These are phyloP conservation scores for Trametes gibbosa DNA, from an alignment of 768 basidiomycete species.

Conservation along the genomic window DNA sequence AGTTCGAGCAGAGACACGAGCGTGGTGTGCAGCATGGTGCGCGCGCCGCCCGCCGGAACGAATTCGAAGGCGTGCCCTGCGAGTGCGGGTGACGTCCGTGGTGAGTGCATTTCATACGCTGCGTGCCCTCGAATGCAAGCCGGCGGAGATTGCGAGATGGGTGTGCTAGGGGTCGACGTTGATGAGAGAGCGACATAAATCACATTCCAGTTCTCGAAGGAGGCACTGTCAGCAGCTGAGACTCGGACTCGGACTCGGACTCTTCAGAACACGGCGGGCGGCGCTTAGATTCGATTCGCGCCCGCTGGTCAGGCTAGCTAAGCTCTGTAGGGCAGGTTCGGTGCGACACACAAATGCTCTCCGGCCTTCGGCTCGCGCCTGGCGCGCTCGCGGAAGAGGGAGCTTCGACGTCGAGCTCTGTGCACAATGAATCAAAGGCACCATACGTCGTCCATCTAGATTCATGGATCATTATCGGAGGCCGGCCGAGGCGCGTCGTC, in stretches of 20 bases:
- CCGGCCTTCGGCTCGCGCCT: background rate
- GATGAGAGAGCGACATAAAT: constrained; percentile 9
- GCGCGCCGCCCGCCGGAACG: background rate
- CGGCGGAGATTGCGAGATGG: constrained; percentile 10
- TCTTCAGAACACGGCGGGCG: too few relatives aligned
- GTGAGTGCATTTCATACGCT: background rate
- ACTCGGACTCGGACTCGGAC: too few relatives aligned
- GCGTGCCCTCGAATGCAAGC: background rate
- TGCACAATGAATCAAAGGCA: constrained; percentile 1
- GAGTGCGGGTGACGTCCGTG: background rate
- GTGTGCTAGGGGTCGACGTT: constrained; percentile 2
- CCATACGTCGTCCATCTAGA: background rate
- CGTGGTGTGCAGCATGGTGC: background rate
- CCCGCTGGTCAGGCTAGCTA: background rate
- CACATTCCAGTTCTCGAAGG: background rate
- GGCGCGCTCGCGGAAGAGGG: constrained; percentile 1
- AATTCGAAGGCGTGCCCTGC: background rate
- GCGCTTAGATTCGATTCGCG: constrained; percentile 12
- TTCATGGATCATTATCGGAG: constrained; percentile 18
- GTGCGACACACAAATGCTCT: background rate
- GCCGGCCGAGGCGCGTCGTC: constrained; percentile 14
- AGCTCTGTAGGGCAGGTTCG: too few relatives aligned
- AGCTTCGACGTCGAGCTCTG: background rate
- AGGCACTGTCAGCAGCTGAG: background rate
- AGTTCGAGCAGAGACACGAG: background rate